phyloP scores from a whole-genome alignment of 768 basidiomycete species.

The Naganishia friedmannii region DNA sequence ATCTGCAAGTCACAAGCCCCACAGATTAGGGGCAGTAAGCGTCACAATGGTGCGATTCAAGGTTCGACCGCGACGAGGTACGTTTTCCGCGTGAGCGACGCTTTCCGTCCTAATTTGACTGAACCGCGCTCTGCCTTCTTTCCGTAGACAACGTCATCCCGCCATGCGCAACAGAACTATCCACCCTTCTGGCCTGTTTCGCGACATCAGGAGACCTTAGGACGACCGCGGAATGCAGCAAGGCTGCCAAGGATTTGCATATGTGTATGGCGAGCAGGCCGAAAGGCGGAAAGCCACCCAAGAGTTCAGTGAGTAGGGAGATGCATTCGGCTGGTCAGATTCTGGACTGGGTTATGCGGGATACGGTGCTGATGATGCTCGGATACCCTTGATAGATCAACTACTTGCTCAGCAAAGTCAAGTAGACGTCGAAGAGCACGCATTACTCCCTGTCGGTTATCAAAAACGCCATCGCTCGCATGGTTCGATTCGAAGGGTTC shows the following conservation, averaged over 20 bases:
- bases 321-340: not conserved
- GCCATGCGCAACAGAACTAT: slow-evolving; percentile 46
- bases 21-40: not conserved
- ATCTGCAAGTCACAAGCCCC: not conserved
- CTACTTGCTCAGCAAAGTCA: slow-evolving; percentile 38
- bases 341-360: not conserved
- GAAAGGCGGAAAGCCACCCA: slow-evolving; percentile 33
- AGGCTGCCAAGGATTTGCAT: slow-evolving; percentile 44
- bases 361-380: too few relatives aligned
- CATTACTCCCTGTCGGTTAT: not conserved
- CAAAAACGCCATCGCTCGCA: not conserved
- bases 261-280: slow-evolving; percentile 44
- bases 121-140: not conserved
- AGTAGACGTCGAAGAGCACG: slow-evolving; percentile 9
- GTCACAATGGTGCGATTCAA: slow-evolving; percentile 41
- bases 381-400: slow-evolving; percentile 35
- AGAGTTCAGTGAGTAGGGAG: slow-evolving; percentile 40
- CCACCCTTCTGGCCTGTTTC: slow-evolving; percentile 49
- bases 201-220: slow-evolving; percentile 46
- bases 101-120: not conserved
- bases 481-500: not conserved
- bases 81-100: not conserved
- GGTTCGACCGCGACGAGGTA: slow-evolving; percentile 41
- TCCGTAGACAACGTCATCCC: slow-evolving; percentile 34
- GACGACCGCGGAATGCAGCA: slow-evolving; percentile 41